Percentiles rank a stretch among this genome's conserved stretches.
phyloP scores from a whole-genome alignment of 306 rosid species.

The Sophora flavescens region DNA sequence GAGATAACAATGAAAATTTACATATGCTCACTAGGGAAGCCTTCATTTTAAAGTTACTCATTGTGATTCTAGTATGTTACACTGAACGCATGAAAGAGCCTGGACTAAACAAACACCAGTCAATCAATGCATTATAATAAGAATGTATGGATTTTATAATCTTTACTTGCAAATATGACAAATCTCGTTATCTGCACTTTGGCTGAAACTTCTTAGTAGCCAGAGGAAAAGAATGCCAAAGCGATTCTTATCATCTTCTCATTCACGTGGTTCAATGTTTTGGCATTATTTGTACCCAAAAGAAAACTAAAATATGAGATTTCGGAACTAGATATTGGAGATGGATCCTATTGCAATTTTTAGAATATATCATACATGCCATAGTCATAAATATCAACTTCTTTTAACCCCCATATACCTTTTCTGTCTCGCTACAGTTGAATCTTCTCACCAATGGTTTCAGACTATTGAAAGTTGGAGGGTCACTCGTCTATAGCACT shows the following conservation, averaged over 20 bases:
- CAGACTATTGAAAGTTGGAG: conserved; percentile 81
- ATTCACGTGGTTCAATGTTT: conserved; percentile 1
- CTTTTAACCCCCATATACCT: conserved; percentile 3
- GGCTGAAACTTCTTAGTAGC: neutral
- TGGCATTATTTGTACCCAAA: conserved; percentile 6
- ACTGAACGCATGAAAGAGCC: neutral
- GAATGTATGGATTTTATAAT: conserved; percentile 3
- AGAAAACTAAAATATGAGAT: conserved; percentile 18
- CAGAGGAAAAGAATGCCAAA: too few relatives aligned
- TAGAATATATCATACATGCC: neutral
- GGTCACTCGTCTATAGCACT: conserved; percentile 89
- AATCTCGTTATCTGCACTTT: conserved; percentile 11
- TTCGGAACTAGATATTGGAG: neutral
- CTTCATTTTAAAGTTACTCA: neutral
- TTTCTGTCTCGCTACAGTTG: conserved; percentile 63
- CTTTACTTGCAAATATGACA: conserved; percentile 21
- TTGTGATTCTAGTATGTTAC: neutral
- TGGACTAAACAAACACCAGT: neutral
- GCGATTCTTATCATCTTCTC: neutral
- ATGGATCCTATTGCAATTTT: conserved; percentile 21
- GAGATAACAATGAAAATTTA: conserved; percentile 12
- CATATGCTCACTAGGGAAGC: neutral
- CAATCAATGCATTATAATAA: conserved; percentile 12
- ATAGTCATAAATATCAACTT: neutral
- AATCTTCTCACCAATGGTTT: conserved; percentile 86